phyloP scores from a whole-genome alignment of 805 yeast species.

The Kodamaea hsintzibuensis region DNA sequence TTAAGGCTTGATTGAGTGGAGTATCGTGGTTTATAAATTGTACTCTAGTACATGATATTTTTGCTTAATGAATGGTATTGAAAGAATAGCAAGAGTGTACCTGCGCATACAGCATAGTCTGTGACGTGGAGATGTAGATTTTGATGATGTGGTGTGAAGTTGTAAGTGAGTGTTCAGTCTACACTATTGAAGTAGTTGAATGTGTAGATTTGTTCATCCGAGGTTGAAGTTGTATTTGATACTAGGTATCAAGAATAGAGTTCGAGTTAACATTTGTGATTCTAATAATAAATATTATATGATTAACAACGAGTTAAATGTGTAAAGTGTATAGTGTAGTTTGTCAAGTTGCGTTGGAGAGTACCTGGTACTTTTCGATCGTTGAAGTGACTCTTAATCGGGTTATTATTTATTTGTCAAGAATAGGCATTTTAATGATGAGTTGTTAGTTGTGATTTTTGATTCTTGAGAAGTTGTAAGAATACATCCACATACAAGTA shows the following conservation, averaged over 20 bases:
- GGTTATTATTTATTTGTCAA: too few species aligned
- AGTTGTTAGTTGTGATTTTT: too few species aligned
- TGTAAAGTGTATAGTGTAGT: too few species aligned
- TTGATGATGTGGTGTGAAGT: background rate
- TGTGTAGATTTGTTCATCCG: too few species aligned
- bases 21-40: conserved; percentile 5
- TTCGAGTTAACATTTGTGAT: too few species aligned
- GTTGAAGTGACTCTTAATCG: background rate
- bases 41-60: conserved; percentile 8
- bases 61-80: conserved; percentile 8
- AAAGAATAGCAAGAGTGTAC: background rate
- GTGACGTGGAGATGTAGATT: background rate
- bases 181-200: background rate
- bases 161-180: background rate
- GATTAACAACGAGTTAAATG: too few species aligned
- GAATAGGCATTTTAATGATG: too few species aligned
- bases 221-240: too few species aligned
- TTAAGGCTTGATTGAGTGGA: conserved; percentile 66
- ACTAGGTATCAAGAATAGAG: too few species aligned
- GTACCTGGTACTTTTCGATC: background rate
- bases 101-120: background rate
- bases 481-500: too few species aligned
- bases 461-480: too few species aligned
- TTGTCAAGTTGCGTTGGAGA: background rate
- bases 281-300: too few species aligned